Conservation (phyloP, 176 grass and related monocot genomes). For the Oryza nivara region DNA sequence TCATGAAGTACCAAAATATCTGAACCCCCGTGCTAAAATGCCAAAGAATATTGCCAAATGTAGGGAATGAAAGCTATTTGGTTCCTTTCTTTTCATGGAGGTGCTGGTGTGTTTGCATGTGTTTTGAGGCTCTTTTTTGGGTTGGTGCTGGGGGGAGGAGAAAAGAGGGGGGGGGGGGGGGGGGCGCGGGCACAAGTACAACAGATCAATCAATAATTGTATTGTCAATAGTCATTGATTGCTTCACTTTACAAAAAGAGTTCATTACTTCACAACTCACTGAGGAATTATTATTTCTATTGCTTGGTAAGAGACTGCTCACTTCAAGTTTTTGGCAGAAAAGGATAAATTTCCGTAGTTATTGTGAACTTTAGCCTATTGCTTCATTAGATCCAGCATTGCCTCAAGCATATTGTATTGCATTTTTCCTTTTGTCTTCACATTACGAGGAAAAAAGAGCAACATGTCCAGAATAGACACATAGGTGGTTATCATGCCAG, state of each 20-base stretch:
- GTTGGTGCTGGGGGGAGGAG: too few relatives aligned
- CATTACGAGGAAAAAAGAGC: neutral
- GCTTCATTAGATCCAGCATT: slow-evolving; percentile 20
- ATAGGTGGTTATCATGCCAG: neutral
- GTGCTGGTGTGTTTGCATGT: neutral
- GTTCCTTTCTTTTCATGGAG: neutral
- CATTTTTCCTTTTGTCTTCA: slow-evolving; percentile 4
- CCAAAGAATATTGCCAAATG: slow-evolving; percentile 18
- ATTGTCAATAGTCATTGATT: neutral
- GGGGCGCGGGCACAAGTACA: neutral
- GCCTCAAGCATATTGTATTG: neutral
- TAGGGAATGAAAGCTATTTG: neutral
- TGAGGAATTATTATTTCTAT: neutral
- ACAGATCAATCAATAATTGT: neutral
- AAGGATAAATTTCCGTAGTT: neutral
- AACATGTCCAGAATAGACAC: slow-evolving; percentile 17
- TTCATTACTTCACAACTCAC: neutral
- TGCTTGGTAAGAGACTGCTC: neutral
- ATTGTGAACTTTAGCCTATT: slow-evolving; percentile 1
- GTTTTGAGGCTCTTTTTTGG: neutral
- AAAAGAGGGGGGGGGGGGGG: too few relatives aligned
- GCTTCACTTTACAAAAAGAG: neutral
- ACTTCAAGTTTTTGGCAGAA: neutral
- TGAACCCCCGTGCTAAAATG: slow-evolving; percentile 21
- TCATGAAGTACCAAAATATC: slow-evolving; percentile 12